Evolutionary conservation across 257 asterid species (phyloP).

Genomic region (Primulina eburnea): DNA sequence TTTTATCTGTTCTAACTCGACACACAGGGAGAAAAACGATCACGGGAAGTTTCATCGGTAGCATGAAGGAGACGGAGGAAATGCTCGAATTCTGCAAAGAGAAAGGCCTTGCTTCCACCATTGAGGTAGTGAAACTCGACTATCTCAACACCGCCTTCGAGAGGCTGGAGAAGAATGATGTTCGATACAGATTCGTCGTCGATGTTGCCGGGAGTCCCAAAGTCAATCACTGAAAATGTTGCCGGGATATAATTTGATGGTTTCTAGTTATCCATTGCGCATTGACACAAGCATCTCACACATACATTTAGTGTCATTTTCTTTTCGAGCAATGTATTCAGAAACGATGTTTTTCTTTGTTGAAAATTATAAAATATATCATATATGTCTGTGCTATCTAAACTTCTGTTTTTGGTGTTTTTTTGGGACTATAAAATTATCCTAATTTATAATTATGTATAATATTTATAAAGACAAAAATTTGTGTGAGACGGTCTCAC

Average conservation of each 20-base stretch:
- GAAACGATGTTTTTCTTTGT: not conserved
- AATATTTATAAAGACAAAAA: too few relatives aligned
- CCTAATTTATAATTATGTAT: too few relatives aligned
- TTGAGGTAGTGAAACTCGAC: slow-evolving; percentile 87
- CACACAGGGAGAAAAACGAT: slow-evolving; percentile 70
- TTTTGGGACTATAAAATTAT: too few relatives aligned
- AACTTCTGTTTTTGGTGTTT: too few relatives aligned
- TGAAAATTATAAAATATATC: slow-evolving; percentile 7
- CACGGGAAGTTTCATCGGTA: slow-evolving; percentile 87
- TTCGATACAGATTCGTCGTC: slow-evolving; percentile 81
- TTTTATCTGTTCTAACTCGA: not conserved
- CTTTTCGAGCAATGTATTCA: not conserved
- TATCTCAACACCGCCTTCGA: slow-evolving; percentile 77
- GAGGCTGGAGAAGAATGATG: slow-evolving; percentile 90
- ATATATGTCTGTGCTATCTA: too few relatives aligned
- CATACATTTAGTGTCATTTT: not conserved
- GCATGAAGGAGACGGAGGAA: slow-evolving; percentile 85
- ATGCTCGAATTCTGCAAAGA: slow-evolving; percentile 93
- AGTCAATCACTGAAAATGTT: slow-evolving; percentile 34
- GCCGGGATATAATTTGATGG: too few relatives aligned
- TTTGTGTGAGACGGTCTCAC: too few relatives aligned
- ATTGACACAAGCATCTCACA: not conserved
- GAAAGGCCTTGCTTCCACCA: slow-evolving; percentile 54
- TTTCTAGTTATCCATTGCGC: not conserved
- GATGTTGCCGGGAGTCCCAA: slow-evolving; percentile 84